Evolutionary conservation across 2,329 filamentous ascomycete genomes (phyloP).

Genomic region (Aureobasidium sp.): DNA sequence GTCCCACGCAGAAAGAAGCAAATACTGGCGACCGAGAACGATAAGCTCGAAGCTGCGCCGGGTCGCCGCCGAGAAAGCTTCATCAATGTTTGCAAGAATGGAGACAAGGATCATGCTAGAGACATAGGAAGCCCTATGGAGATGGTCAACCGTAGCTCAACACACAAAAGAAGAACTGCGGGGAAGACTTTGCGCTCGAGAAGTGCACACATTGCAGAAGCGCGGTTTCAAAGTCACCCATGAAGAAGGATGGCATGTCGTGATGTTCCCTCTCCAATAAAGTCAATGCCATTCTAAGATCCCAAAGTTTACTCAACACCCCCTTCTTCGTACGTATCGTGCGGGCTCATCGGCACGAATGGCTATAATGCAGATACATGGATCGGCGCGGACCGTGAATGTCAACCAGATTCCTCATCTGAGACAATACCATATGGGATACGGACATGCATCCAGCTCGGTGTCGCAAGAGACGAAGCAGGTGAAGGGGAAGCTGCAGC

Average conservation of each 20-base stretch:
- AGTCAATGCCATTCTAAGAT: constrained; percentile 2
- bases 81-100: background rate
- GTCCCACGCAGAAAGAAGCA: constrained; percentile 1
- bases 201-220: background rate
- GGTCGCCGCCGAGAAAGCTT: background rate
- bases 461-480: background rate
- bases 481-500: constrained; percentile 2
- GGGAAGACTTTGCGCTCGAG: background rate
- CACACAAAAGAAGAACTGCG: background rate
- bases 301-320: background rate
- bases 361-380: background rate
- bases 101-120: background rate
- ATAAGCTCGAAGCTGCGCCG: background rate
- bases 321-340: constrained; percentile 1
- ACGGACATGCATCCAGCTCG: background rate
- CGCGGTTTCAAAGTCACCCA: background rate
- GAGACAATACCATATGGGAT: background rate
- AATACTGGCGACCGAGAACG: background rate
- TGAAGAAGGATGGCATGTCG: background rate
- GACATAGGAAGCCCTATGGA: background rate
- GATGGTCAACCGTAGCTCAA: background rate
- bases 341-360: background rate
- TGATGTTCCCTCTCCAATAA: constrained; percentile 5
- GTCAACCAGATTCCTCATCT: constrained; percentile 8
- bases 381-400: constrained; percentile 14